Evolutionary conservation across 495 filamentous ascomycete genomes (phyloP), one percentile per base, ranked within the genome.

Genomic region (Parathielavia appendiculata): DNA sequence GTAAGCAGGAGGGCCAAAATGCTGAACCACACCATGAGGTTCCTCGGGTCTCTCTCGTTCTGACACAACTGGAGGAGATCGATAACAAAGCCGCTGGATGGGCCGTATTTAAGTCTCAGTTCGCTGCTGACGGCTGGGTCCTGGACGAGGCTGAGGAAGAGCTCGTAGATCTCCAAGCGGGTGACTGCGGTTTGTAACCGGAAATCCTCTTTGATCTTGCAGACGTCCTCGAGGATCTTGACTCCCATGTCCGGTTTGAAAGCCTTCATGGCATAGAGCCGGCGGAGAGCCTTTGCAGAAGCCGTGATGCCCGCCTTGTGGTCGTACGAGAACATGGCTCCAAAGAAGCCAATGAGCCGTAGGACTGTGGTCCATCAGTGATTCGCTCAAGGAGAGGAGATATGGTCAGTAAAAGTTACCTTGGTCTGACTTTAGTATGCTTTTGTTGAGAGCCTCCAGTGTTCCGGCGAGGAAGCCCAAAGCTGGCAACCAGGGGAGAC

Each of bases 221-320:
- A 73, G 30, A 79, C 63, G 34, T 70, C 71, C 6, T 72, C 54
- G 17, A 78, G 61, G 53, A 80, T 77, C 45, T 71, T 67, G 56
- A 62, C 52, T 13, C 71, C 78, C 40, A 73, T 66, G 30, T 63
- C 62, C 14, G 75, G 71, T 40, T 74, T 73, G 69, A 81, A 81
- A 36, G 56, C 59, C 46, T 73, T 75, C 74, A 77, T 81, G 45
- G 53, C 34, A 53, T 66, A 63, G 30, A 81, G 68, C 11, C 73
- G 69, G 8, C 66, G 68, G n/a, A 80, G 59, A 1, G 77, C 78
- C 56, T 76, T 74, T 30, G 73, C 63, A 5, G 77, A 73, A n/a
- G 77, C 74, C 10, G 72, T 71, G 54, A 80, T 70, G 26, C 76
- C 77, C 7, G 75, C 76, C 38, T 76, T 77, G 64, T 79, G 77